These are phyloP conservation scores for Papiliotrema fonsecae DNA, from an alignment of 1,284 basidiomycete genomes.

Conservation along the genomic window DNA sequence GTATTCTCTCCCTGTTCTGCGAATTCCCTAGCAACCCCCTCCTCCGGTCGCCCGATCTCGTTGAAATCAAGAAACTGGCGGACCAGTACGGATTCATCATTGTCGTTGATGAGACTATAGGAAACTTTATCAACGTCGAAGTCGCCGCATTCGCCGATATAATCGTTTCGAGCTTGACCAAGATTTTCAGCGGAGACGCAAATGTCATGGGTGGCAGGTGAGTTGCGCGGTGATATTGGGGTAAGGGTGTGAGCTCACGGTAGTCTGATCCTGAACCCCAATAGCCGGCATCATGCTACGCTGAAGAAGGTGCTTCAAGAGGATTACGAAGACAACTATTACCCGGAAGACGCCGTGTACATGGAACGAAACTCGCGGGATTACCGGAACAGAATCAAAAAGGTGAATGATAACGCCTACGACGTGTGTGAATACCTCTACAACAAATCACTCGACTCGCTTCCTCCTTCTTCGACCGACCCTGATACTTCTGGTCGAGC, in stretches of 20 bases:
- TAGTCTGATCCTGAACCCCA: constrained; percentile 82
- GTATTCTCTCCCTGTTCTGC: constrained; percentile 55
- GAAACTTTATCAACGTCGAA: constrained; percentile 94
- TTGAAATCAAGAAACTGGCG: constrained; percentile 72
- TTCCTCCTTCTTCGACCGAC: too few relatives aligned
- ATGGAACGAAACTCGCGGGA: constrained; percentile 98
- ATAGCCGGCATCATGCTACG: constrained; percentile 59
- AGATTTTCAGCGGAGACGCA: constrained; percentile 89
- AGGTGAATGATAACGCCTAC: constrained; percentile 79
- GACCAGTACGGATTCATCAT: constrained; percentile 85
- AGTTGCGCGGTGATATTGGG: constrained; percentile 20
- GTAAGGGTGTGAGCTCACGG: background rate
- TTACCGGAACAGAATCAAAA: constrained; percentile 69
- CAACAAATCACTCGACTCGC: constrained; percentile 54
- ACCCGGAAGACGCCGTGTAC: constrained; percentile 87
- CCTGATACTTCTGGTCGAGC: constrained; percentile 43
- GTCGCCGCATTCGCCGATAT: constrained; percentile 86
- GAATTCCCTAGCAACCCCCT: constrained; percentile 96
- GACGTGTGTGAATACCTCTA: constrained; percentile 75
- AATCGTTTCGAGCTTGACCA: constrained; percentile 88
- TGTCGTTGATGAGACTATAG: constrained; percentile 92
- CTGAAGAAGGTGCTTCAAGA: constrained; percentile 62
- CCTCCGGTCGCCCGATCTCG: constrained; percentile 74
- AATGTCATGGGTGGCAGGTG: constrained; percentile 98
- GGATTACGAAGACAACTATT: constrained; percentile 82